Base-by-base conservation (phyloP, 1,284 basidiomycete species). In the Sparassis latifolia region DNA sequence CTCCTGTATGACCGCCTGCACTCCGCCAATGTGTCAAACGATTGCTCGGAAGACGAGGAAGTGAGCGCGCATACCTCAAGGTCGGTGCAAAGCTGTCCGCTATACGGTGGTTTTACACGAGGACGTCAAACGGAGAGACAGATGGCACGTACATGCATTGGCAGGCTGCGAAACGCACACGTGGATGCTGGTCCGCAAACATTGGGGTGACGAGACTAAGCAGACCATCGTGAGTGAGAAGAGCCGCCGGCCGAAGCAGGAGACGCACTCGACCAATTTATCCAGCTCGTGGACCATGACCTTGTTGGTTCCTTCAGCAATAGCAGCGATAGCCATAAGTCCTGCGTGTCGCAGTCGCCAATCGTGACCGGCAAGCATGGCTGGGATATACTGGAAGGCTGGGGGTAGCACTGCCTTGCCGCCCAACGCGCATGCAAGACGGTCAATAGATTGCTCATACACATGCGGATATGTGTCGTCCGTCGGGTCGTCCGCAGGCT, bases 301-400 rank as follows among this genome's bases (percentile, higher is more conserved):
- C 76, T 85, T 82, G 42, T 76, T 80, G 0, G 85, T 89, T 1
- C 86, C 88, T 65, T 91, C 88, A 0, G 79, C 86, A 52, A 89
- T 84, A 0, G 84, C 78, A 0, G 86, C 86, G 49, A 90, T 84
- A 0, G 87, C 86, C 79, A 90, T 87, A 20, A 93, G 68, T 4
- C 86, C 89, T 0, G 87, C 86, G 59, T 93, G 89, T 40, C 89
- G 74, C 33, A 82, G 76, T 45, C 86, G 74, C 91, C 90, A 94
- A 64, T 92, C 88, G 52, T 82, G 86, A 47, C 75, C 80, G 0
- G 77, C 78, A 44, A 94, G 73, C 81, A 93, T 87, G 0, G 79
- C 81, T 0, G 88, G 86, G 20, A 91, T 89, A 54, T 84, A 81
- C 66, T 84, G 78, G 65, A 90, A 91, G 2, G 89, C 84, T 3